Evolutionary conservation across 768 basidiomycete genomes (phyloP).

Genomic region (Austroboletus festivus): DNA sequence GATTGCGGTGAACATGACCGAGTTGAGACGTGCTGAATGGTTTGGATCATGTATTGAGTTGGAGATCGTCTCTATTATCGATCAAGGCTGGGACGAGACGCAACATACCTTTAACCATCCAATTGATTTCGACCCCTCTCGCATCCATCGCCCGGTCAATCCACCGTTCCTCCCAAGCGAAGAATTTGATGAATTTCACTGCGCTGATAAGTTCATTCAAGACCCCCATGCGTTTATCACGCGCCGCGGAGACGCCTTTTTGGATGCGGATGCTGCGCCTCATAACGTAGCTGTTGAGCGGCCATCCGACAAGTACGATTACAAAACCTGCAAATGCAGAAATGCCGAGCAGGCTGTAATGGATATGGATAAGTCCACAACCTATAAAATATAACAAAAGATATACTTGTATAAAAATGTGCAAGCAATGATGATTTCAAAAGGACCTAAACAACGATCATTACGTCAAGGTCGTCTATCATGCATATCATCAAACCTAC

Average conservation of each 20-base stretch:
- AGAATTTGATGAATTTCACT: constrained; percentile 43
- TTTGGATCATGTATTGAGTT: background rate
- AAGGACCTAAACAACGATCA: constrained; percentile 46
- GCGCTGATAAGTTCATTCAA: constrained; percentile 45
- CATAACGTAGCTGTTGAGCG: constrained; percentile 40
- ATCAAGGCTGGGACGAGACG: constrained; percentile 4
- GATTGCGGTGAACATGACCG: constrained; percentile 63
- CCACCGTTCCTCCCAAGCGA: constrained; percentile 44
- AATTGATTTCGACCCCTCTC: constrained; percentile 66
- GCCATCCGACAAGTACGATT: constrained; percentile 38
- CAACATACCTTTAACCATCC: constrained; percentile 74
- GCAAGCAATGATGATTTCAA: constrained; percentile 73
- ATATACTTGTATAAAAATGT: constrained; percentile 72
- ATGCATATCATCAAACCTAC: constrained; percentile 27
- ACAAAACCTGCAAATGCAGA: constrained; percentile 46
- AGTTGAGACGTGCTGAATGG: constrained; percentile 63
- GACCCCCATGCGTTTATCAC: constrained; percentile 43
- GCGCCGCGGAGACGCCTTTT: constrained; percentile 31
- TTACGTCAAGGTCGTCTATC: background rate
- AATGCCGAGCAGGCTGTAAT: constrained; percentile 48
- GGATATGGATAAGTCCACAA: constrained; percentile 43
- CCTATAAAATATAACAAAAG: background rate
- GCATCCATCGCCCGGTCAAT: constrained; percentile 42
- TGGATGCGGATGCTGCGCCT: constrained; percentile 37
- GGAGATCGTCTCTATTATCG: background rate